phyloP scores from a whole-genome alignment of 768 basidiomycete species.

The Cystobasidium onofrii region DNA sequence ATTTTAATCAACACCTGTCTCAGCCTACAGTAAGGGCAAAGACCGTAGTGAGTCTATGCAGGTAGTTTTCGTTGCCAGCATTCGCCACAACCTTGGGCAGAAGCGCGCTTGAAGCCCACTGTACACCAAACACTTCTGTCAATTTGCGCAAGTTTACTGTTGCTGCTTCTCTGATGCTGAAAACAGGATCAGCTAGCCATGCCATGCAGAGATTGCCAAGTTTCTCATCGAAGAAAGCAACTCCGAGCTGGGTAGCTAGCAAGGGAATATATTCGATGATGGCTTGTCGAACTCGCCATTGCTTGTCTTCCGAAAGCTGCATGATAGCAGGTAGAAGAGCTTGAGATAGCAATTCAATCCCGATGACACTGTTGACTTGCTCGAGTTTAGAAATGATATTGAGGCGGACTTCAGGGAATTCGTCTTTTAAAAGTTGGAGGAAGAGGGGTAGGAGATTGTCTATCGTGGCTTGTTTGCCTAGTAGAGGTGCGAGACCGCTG shows the following conservation, averaged over 20 bases:
- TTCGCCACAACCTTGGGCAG: constrained; percentile 95
- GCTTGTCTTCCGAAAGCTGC: constrained; percentile 96
- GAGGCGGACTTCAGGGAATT: constrained; percentile 92
- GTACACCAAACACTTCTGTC: constrained; percentile 96
- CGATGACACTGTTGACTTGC: constrained; percentile 96
- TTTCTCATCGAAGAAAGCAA: constrained; percentile 94
- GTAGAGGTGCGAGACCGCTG: constrained; percentile 84
- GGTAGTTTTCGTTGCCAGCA: constrained; percentile 92
- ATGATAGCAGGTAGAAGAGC: constrained; percentile 95
- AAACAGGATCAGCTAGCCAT: constrained; percentile 97
- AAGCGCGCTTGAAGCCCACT: constrained; percentile 88
- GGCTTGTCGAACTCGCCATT: constrained; percentile 98
- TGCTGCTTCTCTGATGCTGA: constrained; percentile 96
- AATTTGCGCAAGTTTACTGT: constrained; percentile 92
- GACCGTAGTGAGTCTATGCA: constrained; percentile 97
- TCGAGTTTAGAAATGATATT: constrained; percentile 99
- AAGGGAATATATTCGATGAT: constrained; percentile 99
- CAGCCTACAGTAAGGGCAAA: constrained; percentile 85
- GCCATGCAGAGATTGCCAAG: constrained; percentile 96
- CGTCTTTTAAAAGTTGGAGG: constrained; percentile 92
- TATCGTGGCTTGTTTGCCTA: constrained; percentile 86
- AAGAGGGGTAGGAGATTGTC: constrained; percentile 95
- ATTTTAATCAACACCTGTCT: background rate
- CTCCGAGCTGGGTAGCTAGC: constrained; percentile 93
- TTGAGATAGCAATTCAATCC: constrained; percentile 86